Evolutionary conservation across 306 rosid species (phyloP), one percentile per base, ranked within the genome.

Genomic region (Hippophae tibetana): DNA sequence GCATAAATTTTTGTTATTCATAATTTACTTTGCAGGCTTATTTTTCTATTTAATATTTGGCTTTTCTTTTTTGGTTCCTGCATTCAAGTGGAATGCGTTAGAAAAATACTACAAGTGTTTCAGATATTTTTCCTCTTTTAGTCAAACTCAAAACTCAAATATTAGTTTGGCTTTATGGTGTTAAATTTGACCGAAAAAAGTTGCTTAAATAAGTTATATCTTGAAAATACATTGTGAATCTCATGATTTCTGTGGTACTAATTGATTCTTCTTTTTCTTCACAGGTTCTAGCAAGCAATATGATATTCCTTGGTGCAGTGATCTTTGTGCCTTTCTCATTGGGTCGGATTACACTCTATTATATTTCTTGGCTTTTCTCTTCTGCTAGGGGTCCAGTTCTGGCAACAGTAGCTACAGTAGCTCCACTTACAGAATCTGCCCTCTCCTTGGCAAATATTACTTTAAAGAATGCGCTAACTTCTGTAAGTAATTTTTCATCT

Each of bases 211-310:
- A 31, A 31, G 38, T 31, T 31, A 4, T 4, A 31, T 31, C 38
- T 31, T 31, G 38, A 31, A 31, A 31, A 0, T 31, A 31, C 38
- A 31, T 31, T 31, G 38, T 31, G 38, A 31, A 7, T 43, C 23
- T 6, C 55, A 2, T 18, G 10, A 13, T 9, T 57, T 62, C 14
- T 10, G 42, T 43, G 25, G 12, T 43, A 8, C 43, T 42, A 10
- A 60, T 52, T 47, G 72, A 42, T 72, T 68, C 9, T 41, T 51
- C 46, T 51, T 40, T 65, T 68, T 56, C 23, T 69, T 40, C 73
- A 73, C 85, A 93, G 99, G 99, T 93, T 61, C 78, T 93, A 63
- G 99, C 97, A 3, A 93, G 99, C 84, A 93, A 93, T 81, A 88
- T 93, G 99, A 93, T 93, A 84, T 93, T 93, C 82, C 95, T 93